Evolutionary conservation across 1,284 basidiomycete genomes (phyloP).

Genomic region (Trametes sp.): DNA sequence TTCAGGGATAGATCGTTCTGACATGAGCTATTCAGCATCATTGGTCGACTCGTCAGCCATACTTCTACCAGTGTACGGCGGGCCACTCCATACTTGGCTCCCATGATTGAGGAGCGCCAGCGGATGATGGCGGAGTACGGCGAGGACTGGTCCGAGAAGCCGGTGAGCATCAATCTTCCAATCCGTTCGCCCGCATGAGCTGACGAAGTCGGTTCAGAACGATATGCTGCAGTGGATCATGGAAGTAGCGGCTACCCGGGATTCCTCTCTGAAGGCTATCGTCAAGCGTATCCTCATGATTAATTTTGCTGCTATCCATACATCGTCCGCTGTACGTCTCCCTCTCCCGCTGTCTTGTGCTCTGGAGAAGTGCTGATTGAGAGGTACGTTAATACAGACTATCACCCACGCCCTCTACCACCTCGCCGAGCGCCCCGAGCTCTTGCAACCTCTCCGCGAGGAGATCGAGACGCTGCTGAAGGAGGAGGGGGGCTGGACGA

Average conservation of each 20-base stretch:
- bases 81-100: constrained; percentile 13
- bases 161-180: constrained; percentile 29
- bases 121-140: constrained; percentile 42
- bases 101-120: constrained; percentile 44
- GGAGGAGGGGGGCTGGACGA: constrained; percentile 50
- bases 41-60: constrained; percentile 16
- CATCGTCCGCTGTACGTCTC: constrained; percentile 38
- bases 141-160: constrained; percentile 45
- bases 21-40: constrained; percentile 10
- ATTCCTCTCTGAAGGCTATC: constrained; percentile 26
- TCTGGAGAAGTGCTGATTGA: not conserved
- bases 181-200: not conserved
- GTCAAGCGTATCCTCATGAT: constrained; percentile 37
- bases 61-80: not conserved
- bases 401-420: constrained; percentile 49
- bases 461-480: constrained; percentile 50
- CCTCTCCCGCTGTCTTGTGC: not conserved
- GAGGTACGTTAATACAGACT: constrained; percentile 34
- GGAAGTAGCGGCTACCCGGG: constrained; percentile 32
- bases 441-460: constrained; percentile 51
- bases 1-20: not conserved
- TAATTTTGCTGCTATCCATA: constrained; percentile 46
- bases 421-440: constrained; percentile 50
- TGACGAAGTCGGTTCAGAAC: constrained; percentile 23
- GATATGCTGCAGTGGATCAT: constrained; percentile 40